These are phyloP conservation scores for Termitomyces sp. DNA, from an alignment of 768 basidiomycete species.

Conservation along the genomic window DNA sequence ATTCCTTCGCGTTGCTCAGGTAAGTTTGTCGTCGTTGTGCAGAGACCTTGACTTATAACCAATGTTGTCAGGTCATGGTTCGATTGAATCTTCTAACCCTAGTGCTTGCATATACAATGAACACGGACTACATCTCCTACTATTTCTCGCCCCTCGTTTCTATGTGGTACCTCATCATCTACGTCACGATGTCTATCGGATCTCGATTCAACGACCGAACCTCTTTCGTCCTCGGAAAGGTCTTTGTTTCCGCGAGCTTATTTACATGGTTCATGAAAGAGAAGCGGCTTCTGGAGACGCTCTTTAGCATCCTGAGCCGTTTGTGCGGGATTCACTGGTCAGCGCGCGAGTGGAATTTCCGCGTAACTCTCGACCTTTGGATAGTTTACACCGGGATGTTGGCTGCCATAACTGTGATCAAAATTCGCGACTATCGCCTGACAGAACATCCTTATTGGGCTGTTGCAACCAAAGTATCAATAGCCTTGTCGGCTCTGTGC, in stretches of 20 bases:
- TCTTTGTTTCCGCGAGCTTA: constrained; percentile 54
- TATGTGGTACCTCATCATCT: constrained; percentile 87
- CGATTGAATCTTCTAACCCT: constrained; percentile 83
- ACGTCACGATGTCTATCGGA: constrained; percentile 69
- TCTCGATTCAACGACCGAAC: constrained; percentile 68
- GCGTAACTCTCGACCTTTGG: constrained; percentile 83
- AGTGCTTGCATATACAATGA: constrained; percentile 82
- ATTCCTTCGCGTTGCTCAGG: constrained; percentile 69
- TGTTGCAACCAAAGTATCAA: constrained; percentile 37
- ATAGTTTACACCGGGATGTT: constrained; percentile 89
- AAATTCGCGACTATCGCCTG: constrained; percentile 66
- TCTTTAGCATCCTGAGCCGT: constrained; percentile 60
- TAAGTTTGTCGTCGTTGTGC: constrained; percentile 24
- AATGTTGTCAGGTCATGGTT: constrained; percentile 52
- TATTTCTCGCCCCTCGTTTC: constrained; percentile 90
- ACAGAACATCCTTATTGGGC: constrained; percentile 68
- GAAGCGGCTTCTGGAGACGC: constrained; percentile 51
- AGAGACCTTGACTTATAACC: background rate
- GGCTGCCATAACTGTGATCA: constrained; percentile 65
- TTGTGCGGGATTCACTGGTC: constrained; percentile 80
- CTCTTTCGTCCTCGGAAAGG: constrained; percentile 64
- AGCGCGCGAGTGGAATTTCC: constrained; percentile 82
- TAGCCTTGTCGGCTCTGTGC: constrained; percentile 44
- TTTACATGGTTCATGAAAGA: constrained; percentile 65
- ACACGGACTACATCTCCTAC: constrained; percentile 87